Conservation (phyloP, 345 rosid species). For the Rhodamnia rubescens region DNA sequence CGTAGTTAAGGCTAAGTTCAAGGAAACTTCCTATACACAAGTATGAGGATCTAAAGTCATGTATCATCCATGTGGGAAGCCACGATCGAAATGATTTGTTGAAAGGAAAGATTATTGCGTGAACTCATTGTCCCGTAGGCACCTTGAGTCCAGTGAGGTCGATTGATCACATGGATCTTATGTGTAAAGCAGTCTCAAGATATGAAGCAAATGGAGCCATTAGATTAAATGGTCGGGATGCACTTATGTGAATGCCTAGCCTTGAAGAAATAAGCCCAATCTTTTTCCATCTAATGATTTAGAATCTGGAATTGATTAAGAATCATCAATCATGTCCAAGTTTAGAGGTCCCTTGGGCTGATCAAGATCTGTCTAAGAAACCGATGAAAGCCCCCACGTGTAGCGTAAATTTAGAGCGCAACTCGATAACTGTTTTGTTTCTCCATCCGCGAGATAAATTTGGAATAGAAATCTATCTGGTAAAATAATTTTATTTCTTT, state of each 20-base stretch:
- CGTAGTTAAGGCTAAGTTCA: neutral
- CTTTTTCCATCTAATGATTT: neutral
- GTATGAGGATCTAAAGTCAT: neutral
- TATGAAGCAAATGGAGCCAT: neutral
- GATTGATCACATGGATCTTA: neutral
- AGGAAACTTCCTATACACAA: neutral
- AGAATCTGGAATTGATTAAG: neutral
- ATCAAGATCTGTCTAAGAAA: neutral
- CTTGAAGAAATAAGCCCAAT: neutral
- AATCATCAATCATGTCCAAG: neutral
- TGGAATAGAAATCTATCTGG: too few species aligned
- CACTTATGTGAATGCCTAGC: neutral
- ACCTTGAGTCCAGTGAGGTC: neutral
- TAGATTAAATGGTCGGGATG: neutral
- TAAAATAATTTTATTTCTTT: too few species aligned
- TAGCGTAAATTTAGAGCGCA: neutral
- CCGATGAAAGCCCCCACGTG: neutral
- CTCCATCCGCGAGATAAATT: too few species aligned
- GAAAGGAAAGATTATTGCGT: neutral
- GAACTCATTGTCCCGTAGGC: neutral
- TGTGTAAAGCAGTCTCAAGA: neutral
- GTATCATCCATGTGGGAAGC: neutral
- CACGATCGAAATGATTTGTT: neutral
- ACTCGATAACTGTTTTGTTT: too few species aligned
- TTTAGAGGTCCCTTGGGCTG: neutral